Conservation (phyloP, 139 green algal species). For the Volvox reticuliferus region DNA sequence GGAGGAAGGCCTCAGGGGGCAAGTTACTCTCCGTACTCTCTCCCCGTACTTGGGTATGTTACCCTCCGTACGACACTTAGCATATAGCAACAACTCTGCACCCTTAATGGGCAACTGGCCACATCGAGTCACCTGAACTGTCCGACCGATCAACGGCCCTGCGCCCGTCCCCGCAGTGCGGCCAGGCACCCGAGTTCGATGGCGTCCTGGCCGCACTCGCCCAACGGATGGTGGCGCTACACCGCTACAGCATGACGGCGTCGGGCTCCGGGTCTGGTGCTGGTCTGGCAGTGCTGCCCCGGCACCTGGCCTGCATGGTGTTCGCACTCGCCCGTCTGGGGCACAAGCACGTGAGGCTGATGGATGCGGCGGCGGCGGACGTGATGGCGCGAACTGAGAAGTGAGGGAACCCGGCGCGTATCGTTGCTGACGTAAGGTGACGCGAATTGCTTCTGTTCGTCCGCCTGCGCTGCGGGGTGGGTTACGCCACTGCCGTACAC, state of each 20-base stretch:
- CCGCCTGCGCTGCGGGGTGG: no score
- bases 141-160: no score
- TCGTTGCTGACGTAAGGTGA: no score
- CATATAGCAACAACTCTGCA: no score
- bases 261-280: not conserved
- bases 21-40: no score
- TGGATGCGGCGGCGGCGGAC: constrained; percentile 8
- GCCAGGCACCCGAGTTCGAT: not conserved
- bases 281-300: not conserved
- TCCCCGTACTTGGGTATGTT: no score
- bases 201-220: not conserved
- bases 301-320: not conserved
- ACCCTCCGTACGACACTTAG: no score
- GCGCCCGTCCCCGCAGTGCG: not conserved
- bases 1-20: no score
- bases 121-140: no score
- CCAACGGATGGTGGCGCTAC: constrained; percentile 13
- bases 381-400: constrained; percentile 9
- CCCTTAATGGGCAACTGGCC: no score
- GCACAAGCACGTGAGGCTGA: not conserved
- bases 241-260: not conserved
- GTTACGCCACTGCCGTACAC: no score
- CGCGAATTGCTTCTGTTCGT: no score
- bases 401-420: not conserved
- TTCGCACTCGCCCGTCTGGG: constrained; percentile 7